phyloP scores from a whole-genome alignment of 495 filamentous ascomycete species.

The Penicillium crystallinum region DNA sequence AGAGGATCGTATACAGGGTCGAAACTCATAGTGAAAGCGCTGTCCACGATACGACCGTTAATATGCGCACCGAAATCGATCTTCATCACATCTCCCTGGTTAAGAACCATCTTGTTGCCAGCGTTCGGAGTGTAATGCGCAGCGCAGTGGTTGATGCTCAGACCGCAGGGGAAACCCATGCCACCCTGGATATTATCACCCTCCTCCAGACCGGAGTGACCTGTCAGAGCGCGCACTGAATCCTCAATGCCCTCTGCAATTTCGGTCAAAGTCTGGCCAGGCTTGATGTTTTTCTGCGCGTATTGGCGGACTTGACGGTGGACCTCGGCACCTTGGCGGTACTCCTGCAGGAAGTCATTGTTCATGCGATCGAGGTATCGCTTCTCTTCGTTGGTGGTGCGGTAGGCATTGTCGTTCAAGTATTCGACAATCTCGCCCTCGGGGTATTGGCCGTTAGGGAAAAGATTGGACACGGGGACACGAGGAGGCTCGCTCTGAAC shows the following conservation, averaged over 20 bases:
- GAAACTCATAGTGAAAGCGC: constrained; percentile 85
- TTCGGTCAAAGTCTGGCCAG: constrained; percentile 72
- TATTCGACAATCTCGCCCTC: constrained; percentile 77
- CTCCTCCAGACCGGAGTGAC: constrained; percentile 71
- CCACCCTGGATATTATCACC: constrained; percentile 76
- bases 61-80: constrained; percentile 91
- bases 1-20: constrained; percentile 82
- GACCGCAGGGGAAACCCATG: constrained; percentile 83
- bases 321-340: constrained; percentile 80
- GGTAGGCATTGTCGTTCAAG: constrained; percentile 69
- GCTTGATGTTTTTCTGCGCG: constrained; percentile 75
- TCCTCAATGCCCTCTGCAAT: constrained; percentile 86
- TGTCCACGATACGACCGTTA: constrained; percentile 87
- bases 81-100: constrained; percentile 85
- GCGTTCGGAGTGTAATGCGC: constrained; percentile 91
- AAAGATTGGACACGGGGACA: constrained; percentile 69
- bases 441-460: constrained; percentile 68
- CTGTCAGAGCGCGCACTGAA: constrained; percentile 70
- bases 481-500: constrained; percentile 74
- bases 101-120: constrained; percentile 77
- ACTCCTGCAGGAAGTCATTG: constrained; percentile 79
- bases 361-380: constrained; percentile 78
- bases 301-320: constrained; percentile 85
- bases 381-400: constrained; percentile 84
- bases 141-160: constrained; percentile 82